phyloP scores from a whole-genome alignment of 345 rosid species.

The Citrus trifoliata region DNA sequence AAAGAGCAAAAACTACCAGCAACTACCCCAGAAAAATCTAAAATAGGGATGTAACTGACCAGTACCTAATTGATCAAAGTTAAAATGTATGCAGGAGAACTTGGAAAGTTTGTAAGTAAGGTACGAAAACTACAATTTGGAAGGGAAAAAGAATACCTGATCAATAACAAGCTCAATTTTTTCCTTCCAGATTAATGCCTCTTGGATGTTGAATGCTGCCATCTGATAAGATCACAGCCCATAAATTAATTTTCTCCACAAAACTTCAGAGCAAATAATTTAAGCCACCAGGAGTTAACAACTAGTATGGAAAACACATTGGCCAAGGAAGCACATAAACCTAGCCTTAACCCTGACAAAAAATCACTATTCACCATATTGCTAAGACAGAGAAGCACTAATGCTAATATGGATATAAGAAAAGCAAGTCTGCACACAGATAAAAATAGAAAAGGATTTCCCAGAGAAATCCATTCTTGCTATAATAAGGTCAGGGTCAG shows the following conservation, averaged over 20 bases:
- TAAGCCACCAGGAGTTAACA: background rate
- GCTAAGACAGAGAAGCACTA: background rate
- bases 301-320: background rate
- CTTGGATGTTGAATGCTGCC: conserved; percentile 99
- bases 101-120: background rate
- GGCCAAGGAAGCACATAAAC: background rate
- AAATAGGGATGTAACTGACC: background rate
- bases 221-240: conserved; percentile 52
- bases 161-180: conserved; percentile 87
- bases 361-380: conserved; percentile 2
- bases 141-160: conserved; percentile 52
- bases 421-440: background rate
- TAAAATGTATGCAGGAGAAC: background rate
- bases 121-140: background rate
- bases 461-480: background rate
- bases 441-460: background rate
- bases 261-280: conserved; percentile 7
- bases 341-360: background rate
- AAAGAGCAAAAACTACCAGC: background rate
- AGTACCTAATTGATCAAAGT: background rate
- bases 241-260: conserved; percentile 15
- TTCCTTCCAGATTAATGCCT: conserved; percentile 90
- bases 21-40: background rate
- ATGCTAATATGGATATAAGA: background rate
- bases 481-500: background rate